These are phyloP conservation scores for Ambrosiella beaveri DNA, from an alignment of 2,329 filamentous ascomycete species.

Conservation along the genomic window DNA sequence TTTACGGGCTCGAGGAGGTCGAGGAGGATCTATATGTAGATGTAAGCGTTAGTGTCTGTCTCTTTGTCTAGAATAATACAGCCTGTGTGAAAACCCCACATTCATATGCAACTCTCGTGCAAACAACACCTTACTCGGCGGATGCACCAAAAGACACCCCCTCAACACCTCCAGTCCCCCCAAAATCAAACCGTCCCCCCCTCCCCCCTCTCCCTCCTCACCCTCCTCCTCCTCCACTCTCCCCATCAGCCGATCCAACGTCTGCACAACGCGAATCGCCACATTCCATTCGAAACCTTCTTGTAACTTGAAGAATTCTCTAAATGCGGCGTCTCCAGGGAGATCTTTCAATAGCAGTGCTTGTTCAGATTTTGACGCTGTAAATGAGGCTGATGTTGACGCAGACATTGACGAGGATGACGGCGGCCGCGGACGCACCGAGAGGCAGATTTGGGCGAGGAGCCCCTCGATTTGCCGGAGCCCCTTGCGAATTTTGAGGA, in stretches of 20 bases:
- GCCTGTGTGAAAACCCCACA: conserved; percentile 27
- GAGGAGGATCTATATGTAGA: conserved; percentile 50
- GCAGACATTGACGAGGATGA: conserved; percentile 9
- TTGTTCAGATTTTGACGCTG: conserved; percentile 12
- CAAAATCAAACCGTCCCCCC: conserved; percentile 77
- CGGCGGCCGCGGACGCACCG: conserved; percentile 20
- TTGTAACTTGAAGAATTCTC: conserved; percentile 91
- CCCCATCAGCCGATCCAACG: conserved; percentile 70
- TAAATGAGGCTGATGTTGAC: neutral
- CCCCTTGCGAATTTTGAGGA: conserved; percentile 79
- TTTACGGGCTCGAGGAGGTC: conserved; percentile 88
- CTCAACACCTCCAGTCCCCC: conserved; percentile 79
- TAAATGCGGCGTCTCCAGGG: conserved; percentile 69
- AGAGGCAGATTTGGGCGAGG: conserved; percentile 84
- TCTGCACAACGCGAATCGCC: conserved; percentile 66
- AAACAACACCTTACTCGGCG: conserved; percentile 75
- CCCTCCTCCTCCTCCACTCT: conserved; percentile 69
- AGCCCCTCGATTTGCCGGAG: conserved; percentile 86
- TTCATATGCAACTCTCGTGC: conserved; percentile 89
- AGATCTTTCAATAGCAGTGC: conserved; percentile 54
- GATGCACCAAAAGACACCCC: conserved; percentile 73
- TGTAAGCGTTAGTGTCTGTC: neutral
- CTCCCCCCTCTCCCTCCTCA: conserved; percentile 61
- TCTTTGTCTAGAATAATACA: neutral
- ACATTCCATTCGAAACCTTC: conserved; percentile 98